Conservation (phyloP, 73 alveolate genomes). For the Breviolum minutum region DNA sequence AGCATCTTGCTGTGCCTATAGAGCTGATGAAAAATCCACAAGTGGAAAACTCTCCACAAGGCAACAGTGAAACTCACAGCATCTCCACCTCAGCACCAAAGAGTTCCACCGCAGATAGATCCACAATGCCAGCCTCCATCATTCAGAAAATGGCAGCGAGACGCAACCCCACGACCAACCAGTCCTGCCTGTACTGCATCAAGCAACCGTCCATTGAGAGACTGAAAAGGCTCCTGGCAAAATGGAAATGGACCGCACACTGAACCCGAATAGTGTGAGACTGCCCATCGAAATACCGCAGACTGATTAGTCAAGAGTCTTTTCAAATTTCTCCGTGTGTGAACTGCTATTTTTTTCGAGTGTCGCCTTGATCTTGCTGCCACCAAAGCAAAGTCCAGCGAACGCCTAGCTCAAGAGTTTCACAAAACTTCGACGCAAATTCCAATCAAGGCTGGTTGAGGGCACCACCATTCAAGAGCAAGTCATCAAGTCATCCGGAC, state of each 20-base stretch:
- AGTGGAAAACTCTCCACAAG: neutral
- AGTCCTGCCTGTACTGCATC: constrained; percentile 20
- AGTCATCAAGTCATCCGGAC: too few species aligned
- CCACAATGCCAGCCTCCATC: constrained; percentile 35
- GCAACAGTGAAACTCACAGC: neutral
- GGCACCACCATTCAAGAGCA: too few species aligned
- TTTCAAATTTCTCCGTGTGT: too few species aligned
- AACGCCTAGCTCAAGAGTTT: neutral
- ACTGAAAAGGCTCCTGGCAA: constrained; percentile 28
- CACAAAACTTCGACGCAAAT: neutral
- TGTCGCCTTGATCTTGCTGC: constrained; percentile 1
- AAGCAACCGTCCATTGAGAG: constrained; percentile 7
- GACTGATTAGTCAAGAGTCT: too few species aligned
- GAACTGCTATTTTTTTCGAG: too few species aligned
- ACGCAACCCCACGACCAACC: neutral
- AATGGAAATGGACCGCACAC: neutral
- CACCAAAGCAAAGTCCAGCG: constrained; percentile 29
- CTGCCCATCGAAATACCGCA: too few species aligned
- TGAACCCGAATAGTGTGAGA: too few species aligned
- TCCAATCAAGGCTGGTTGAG: too few species aligned
- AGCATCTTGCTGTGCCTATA: constrained; percentile 34
- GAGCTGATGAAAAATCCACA: neutral
- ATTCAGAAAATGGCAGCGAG: neutral
- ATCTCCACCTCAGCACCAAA: neutral
- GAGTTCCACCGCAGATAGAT: constrained; percentile 45